These are phyloP conservation scores for slime mould (Dictyostelium discoideum) DNA, from an alignment of 78 protist species.

Conservation along the genomic window dicty_2.7 NC_007091.3:4213501-4214000, in stretches of 20 bases:
- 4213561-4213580: background rate
- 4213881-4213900: background rate
- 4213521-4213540: background rate
- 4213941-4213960: too few species aligned
- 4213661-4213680: background rate
- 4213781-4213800: too few species aligned
- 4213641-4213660: background rate
- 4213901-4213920: background rate
- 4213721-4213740: background rate
- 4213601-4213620: background rate
- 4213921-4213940: background rate
- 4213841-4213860: too few species aligned
- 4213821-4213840: too few species aligned
- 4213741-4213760: background rate
- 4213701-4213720: background rate
- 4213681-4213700: background rate
- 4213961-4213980: too few species aligned
- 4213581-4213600: background rate
- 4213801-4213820: too few species aligned
- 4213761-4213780: background rate
- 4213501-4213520: background rate
- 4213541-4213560: background rate
- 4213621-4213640: background rate
- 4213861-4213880: too few species aligned
- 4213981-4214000: background rate